Base-by-base conservation (phyloP, 805 yeast species). In the Candida sanyiensis region DNA sequence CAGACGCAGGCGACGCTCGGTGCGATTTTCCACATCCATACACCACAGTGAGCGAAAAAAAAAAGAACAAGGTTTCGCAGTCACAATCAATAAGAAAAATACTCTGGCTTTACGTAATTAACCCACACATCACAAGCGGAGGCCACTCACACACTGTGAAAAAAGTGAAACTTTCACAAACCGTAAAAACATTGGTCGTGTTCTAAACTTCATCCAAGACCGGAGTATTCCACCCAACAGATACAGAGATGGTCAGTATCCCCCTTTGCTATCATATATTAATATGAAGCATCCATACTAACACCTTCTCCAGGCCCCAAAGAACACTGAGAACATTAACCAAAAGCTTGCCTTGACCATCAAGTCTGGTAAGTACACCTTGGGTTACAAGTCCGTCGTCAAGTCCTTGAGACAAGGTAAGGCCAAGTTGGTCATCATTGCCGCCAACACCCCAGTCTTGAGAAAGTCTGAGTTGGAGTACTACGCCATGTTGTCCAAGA, bases 391-490 rank as follows among this genome's bases (percentile, higher is more conserved):
- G 80, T 86, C 97, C 59, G 90, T 94, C 70, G 83, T 93, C 72
- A 93, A 93, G 86, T 75, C 97, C 61, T 79, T 93, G 70, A 89
- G 99, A 80, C 86, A 86, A 71, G 97, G 96, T 69, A 90, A 90
- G 82, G 95, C 98, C 61, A 93, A 93, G 86, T 82, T 93, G 72
- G 76, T 93, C 69, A 83, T 93, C 76, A 80, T 93, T 65, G 96
- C 99, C 64, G 93, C 94, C 69, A 93, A 93, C 93, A 93, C 97
- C 66, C 98, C 98, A 76, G 95, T 90, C 64, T 84, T 93, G 73
- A 90, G 97, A 83, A 90, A 93, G 80, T 87, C 97, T 60, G 99
- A 93, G 83, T 82, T 93, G 72, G 98, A 93, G 81, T 93, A 93
- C 83, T 93, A 93, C 87, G 97, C 97, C 66, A 90, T 93, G 98